Percentiles rank a stretch among this genome's conserved stretches.
phyloP scores from a whole-genome alignment of 2,329 filamentous ascomycete genomes.

The Verticillium longisporum region DNA sequence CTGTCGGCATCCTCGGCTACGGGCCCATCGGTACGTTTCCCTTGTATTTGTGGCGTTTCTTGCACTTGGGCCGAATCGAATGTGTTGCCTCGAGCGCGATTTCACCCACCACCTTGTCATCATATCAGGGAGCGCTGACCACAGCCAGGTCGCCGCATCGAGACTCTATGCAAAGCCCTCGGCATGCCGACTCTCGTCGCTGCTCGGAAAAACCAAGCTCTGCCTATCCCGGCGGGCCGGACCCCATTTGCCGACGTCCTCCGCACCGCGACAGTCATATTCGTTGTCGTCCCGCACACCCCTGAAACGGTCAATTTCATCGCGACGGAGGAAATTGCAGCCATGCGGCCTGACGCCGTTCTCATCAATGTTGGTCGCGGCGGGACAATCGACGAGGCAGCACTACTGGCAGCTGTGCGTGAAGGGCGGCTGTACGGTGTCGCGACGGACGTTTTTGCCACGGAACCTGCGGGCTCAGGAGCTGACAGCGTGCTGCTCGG shows the following conservation, averaged over 20 bases:
- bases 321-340: constrained; percentile 9
- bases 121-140: not conserved
- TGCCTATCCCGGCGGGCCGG: not conserved
- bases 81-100: no score
- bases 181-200: constrained; percentile 17
- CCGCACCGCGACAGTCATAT: constrained; percentile 14
- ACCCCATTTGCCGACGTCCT: constrained; percentile 14
- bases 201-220: constrained; percentile 11
- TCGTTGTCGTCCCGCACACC: constrained; percentile 16
- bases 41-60: no score
- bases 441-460: constrained; percentile 24
- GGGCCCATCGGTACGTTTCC: constrained; percentile 12
- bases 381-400: constrained; percentile 25
- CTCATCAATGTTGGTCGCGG: constrained; percentile 23
- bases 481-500: constrained; percentile 9
- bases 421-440: constrained; percentile 23
- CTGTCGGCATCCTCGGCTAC: constrained; percentile 18
- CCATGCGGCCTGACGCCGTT: constrained; percentile 15
- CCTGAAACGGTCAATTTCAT: constrained; percentile 14
- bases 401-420: constrained; percentile 21
- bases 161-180: constrained; percentile 12
- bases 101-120: no score
- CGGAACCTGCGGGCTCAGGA: constrained; percentile 14
- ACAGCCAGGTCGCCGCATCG: constrained; percentile 12
- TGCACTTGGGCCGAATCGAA: no score